phyloP scores from a whole-genome alignment of 257 asterid species.

The Sherardia arvensis region DNA sequence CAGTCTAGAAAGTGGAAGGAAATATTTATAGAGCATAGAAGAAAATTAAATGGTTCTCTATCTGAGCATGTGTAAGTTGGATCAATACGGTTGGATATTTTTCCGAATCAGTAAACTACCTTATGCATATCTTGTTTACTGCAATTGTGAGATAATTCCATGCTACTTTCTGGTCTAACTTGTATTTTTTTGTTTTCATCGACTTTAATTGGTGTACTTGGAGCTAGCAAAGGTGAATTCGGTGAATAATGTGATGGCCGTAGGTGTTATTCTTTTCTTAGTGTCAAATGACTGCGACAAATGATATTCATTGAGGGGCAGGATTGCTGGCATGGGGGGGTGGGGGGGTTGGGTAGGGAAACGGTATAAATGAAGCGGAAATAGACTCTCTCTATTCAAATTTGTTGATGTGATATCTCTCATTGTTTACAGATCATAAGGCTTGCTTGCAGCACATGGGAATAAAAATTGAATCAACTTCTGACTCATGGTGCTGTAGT shows the following conservation, averaged over 20 bases:
- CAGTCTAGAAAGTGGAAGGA: background rate
- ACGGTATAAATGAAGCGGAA: background rate
- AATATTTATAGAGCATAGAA: background rate
- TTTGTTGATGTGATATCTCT: slow-evolving; percentile 13
- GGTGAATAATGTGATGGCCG: background rate
- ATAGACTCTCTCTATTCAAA: background rate
- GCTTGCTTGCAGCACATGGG: slow-evolving; percentile 50
- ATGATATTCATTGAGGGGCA: too few relatives aligned
- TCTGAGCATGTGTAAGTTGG: background rate
- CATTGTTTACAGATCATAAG: slow-evolving; percentile 63
- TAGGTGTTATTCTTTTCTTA: background rate
- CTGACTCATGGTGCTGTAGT: slow-evolving; percentile 82
- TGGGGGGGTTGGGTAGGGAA: background rate
- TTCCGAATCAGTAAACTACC: background rate
- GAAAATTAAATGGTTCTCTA: background rate
- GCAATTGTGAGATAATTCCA: background rate
- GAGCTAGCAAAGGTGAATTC: background rate
- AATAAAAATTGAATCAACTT: slow-evolving; percentile 29
- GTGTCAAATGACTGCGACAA: background rate
- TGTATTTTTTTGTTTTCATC: background rate
- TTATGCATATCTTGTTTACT: background rate
- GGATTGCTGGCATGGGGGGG: too few relatives aligned
- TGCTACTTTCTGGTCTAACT: background rate
- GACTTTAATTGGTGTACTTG: background rate
- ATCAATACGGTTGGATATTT: background rate